A percentile compares a stretch with the other conserved stretches of the same genome.
Conservation (phyloP, 805 yeast genomes). For the Sugiyamaella qingdaonensis region DNA sequence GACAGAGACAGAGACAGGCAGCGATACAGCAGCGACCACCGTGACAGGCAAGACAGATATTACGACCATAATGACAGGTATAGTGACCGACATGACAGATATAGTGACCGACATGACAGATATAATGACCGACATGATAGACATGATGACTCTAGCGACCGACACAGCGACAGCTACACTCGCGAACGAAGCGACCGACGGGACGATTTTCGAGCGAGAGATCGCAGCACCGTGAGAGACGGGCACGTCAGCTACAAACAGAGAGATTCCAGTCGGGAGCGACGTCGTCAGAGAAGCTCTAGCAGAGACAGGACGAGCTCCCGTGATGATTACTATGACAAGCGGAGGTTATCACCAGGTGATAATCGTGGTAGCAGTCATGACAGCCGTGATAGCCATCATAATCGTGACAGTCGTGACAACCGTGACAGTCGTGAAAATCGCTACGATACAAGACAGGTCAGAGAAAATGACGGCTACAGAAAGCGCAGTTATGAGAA, state of each 20-base stretch:
- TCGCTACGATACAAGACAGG: neutral
- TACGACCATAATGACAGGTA: neutral
- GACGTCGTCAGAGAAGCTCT: neutral
- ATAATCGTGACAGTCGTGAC: too few species aligned
- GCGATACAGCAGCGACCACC: conserved; percentile 2
- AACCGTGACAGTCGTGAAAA: too few species aligned
- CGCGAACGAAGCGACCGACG: neutral
- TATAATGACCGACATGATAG: neutral
- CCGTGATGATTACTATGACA: neutral
- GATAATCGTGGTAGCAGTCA: neutral
- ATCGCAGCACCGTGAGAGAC: neutral
- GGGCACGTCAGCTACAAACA: neutral
- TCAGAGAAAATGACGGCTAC: neutral
- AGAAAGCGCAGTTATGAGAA: neutral
- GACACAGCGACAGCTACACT: neutral
- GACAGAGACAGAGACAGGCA: conserved; percentile 10
- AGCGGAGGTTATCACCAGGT: neutral
- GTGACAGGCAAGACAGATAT: neutral
- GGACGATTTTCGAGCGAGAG: neutral
- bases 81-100: neutral
- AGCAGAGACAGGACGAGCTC: neutral
- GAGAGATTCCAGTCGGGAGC: too few species aligned
- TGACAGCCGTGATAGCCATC: too few species aligned
- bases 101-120: neutral
- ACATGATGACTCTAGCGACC: neutral